phyloP scores from a whole-genome alignment of 202 grass and related monocot species.

The Tripidium arundinaceum region DNA sequence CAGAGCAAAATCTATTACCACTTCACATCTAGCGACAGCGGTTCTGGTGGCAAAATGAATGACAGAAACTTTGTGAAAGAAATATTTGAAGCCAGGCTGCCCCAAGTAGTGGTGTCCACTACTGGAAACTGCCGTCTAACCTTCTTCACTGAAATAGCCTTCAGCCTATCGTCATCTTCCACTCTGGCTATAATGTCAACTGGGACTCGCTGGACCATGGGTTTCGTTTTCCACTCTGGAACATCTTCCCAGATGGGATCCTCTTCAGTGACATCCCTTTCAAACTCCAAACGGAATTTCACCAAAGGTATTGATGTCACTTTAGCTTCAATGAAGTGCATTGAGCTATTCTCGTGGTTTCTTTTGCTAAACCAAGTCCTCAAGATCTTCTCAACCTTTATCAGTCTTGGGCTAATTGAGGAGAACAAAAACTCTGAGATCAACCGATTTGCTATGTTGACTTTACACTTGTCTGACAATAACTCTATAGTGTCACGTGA shows the following conservation, averaged over 20 bases:
- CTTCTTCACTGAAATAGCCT: constrained; percentile 65
- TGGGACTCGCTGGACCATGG: constrained; percentile 38
- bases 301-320: constrained; percentile 50
- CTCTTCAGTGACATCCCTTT: constrained; percentile 62
- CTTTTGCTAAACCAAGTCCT: constrained; percentile 50
- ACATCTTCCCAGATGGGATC: constrained; percentile 47
- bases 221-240: constrained; percentile 78
- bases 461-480: constrained; percentile 51
- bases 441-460: constrained; percentile 27
- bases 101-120: constrained; percentile 62
- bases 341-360: constrained; percentile 35
- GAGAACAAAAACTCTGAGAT: constrained; percentile 67
- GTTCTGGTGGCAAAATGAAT: constrained; percentile 77
- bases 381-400: constrained; percentile 54
- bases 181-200: constrained; percentile 71
- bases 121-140: constrained; percentile 41
- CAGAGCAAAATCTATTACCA: constrained; percentile 48
- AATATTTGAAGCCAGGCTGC: constrained; percentile 78
- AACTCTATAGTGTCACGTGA: constrained; percentile 62
- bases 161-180: constrained; percentile 53
- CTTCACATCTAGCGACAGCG: constrained; percentile 73
- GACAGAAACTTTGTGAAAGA: constrained; percentile 81
- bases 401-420: constrained; percentile 58
- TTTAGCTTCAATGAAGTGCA: constrained; percentile 65
- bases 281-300: constrained; percentile 75